Evolutionary conservation across 108 stramenopile genomes (phyloP).

Genomic region (Ochromonas danica): DNA sequence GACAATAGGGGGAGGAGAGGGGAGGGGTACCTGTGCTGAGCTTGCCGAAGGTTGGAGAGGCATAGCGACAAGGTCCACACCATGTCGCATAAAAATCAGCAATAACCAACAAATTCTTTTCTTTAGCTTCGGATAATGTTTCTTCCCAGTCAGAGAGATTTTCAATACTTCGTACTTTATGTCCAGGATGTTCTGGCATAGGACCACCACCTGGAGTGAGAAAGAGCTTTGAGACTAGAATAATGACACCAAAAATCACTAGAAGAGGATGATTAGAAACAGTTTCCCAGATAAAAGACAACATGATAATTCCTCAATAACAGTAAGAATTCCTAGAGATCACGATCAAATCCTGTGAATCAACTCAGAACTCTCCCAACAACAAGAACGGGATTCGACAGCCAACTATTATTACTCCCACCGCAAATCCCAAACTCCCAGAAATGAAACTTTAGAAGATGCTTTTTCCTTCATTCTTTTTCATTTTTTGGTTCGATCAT

Average conservation of each 20-base stretch:
- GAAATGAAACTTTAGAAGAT: too few relatives aligned
- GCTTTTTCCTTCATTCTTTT: too few relatives aligned
- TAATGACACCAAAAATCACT: not conserved
- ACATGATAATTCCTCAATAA: too few relatives aligned
- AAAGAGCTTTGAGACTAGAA: not conserved
- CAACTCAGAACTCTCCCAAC: too few relatives aligned
- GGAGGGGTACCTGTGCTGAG: not conserved
- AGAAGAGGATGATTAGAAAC: not conserved
- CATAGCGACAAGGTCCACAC: constrained; percentile 19
- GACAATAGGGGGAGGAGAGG: too few relatives aligned
- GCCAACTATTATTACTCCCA: too few relatives aligned
- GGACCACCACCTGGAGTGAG: not conserved
- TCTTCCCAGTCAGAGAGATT: not conserved
- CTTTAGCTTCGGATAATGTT: not conserved
- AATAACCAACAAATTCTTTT: not conserved
- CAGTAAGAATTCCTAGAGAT: too few relatives aligned
- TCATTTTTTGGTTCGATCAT: too few relatives aligned
- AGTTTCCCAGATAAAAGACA: too few relatives aligned
- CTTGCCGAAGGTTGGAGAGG: constrained; percentile 17
- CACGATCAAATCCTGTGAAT: too few relatives aligned
- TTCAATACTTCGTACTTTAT: not conserved
- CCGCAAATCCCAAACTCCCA: too few relatives aligned
- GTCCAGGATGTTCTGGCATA: not conserved
- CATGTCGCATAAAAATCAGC: constrained; percentile 30
- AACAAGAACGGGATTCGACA: too few relatives aligned